Base-by-base conservation (phyloP, 2,329 filamentous ascomycete genomes). In the Rachicladosporium sp. region DNA sequence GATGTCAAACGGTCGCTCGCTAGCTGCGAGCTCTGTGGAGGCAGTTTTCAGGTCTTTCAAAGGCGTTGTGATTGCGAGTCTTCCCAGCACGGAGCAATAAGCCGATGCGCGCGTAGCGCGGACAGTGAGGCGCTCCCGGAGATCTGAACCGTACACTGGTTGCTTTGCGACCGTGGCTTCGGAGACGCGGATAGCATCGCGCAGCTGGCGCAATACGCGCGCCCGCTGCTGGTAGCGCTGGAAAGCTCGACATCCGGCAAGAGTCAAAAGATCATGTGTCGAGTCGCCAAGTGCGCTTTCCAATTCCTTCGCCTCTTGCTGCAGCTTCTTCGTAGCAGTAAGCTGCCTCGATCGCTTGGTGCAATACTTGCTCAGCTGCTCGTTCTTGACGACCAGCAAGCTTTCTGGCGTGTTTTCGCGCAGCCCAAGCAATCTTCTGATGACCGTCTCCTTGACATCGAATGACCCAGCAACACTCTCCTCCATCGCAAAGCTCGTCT, bases 401-500 rank as follows among this genome's bases (percentile, higher is more conserved):
- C 33, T 37, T 12, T 13, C 11, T 4, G 55, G 47, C 4, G 38
- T 15, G 5, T 44, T 40, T 2, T 37, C 29, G n/a, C 29, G 12
- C 21, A 33, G 40, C 5, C 55, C 54, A 6, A 57, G 47, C 40
- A 58, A 73, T 37, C 70, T 71, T 12, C 82, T 75, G 33, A 96
- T 66, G 21, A 84, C 67, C 2, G 75, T 64, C 46, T 93, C 83
- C 29, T 80, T 82, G 38, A 75, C 68, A 50, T 81, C 78, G 52
- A 80, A 96, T 29, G 82, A 76, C 2, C 81, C 76, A 6, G 79
- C 68, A 2, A 86, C 78, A 2, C 88, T 93, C 13, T 44, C 45
- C 29, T 54, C 55, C 82, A 96, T 93, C 3, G 87, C 85, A 59
- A 95, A 93, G 1, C 91, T 96, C 0, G 89, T 98, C 63, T 93